Base-by-base conservation (phyloP, 768 basidiomycete genomes). In the Polyporus arcularius region DNA sequence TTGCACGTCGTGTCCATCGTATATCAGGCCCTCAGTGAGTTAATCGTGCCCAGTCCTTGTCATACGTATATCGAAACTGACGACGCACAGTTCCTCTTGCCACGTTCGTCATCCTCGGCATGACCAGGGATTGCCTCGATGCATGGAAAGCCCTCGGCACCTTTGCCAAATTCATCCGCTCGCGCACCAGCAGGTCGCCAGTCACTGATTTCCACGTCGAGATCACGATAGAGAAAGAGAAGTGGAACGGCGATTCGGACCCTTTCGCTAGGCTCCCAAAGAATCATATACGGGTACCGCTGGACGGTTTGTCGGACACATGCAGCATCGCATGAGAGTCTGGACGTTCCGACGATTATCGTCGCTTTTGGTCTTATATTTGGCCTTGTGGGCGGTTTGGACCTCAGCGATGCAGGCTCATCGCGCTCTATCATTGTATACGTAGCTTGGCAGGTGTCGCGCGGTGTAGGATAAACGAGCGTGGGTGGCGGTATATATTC, bases 41-140 rank as follows among this genome's bases (percentile, higher is more conserved):
- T 16, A 18, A 32, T 18, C 28, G 2, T 11, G 26, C 31, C 4
- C 26, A 26, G 12, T 45, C 9, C 11, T 28, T 28, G 14, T 6
- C 46, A 41, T 42, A 28, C 39, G 18, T 26, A 26, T 26, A 26
- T 15, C n/a, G 11, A 16, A 39, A n/a, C n/a, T 16, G 15, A 30
- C 41, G 40, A 28, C 3, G 18, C 26, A n/a, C 48, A 68, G 67
- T 65, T 61, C 67, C 67, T 16, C 55, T 68, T 18, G 53, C 30
- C 7, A 68, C 65, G 4, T 64, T 63, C 43, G 35, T 61, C 39
- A 63, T 63, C 21, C 61, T 66, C 35, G 66, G 52, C 26, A 45
- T 26, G 28, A 49, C 26, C 48, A 42, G 46, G 55, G 55, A 56
- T 43, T 56, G 55, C 45, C 16, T 56, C 26, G n/a, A n/a, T 4